A percentile compares a stretch with the other conserved stretches of the same genome.
Conservation (phyloP, 192 early-diverging fungal genomes). For the Coemansia sp. region DNA sequence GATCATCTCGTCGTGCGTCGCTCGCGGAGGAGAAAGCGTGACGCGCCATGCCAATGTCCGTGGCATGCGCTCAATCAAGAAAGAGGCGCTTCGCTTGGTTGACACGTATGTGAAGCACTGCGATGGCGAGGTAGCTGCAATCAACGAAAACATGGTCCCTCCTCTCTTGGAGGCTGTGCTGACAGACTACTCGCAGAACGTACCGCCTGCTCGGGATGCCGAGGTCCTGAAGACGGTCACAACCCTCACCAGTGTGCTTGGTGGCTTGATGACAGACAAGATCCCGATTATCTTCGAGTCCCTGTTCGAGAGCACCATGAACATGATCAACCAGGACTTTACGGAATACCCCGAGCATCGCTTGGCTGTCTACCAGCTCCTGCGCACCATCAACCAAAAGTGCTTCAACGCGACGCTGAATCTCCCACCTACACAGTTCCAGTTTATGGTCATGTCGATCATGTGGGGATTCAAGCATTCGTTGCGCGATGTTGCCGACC, state of each 20-base stretch:
- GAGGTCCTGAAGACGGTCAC: conserved; percentile 95
- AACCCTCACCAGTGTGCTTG: conserved; percentile 80
- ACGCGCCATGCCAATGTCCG: conserved; percentile 89
- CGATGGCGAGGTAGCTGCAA: conserved; percentile 80
- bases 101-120: conserved; percentile 86
- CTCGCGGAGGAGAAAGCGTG: conserved; percentile 80
- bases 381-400: conserved; percentile 86
- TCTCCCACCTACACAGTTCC: conserved; percentile 84
- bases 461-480: conserved; percentile 99
- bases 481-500: conserved; percentile 95
- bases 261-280: conserved; percentile 77
- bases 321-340: conserved; percentile 99
- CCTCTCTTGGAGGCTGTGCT: conserved; percentile 89
- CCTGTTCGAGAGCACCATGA: conserved; percentile 94
- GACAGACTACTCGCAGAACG: conserved; percentile 84
- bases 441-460: conserved; percentile 91
- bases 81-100: conserved; percentile 90
- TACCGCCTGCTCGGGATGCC: conserved; percentile 89
- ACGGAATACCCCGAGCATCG: conserved; percentile 97
- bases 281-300: conserved; percentile 87
- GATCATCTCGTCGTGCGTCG: conserved; percentile 79
- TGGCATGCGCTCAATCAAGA: conserved; percentile 93
- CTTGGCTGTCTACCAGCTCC: conserved; percentile 89
- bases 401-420: conserved; percentile 94
- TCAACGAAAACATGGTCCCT: conserved; percentile 86